Base-by-base conservation (phyloP, 2,329 filamentous ascomycete species). In the Cercospora janseana region DNA sequence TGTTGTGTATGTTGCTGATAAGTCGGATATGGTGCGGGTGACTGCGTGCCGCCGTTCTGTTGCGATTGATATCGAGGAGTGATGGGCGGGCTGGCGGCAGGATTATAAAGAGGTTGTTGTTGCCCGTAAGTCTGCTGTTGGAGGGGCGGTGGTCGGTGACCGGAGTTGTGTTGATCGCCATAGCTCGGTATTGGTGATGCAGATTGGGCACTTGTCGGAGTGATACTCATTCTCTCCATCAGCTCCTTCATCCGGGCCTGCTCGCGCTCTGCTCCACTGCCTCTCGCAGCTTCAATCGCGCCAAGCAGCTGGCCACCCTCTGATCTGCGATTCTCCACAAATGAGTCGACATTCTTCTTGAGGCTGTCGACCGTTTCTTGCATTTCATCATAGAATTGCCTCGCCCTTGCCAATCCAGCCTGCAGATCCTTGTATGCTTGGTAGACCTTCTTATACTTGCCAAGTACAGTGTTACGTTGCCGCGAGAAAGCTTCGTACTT, bases 161-260 rank as follows among this genome's bases (percentile, higher is more conserved):
- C 35, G 4, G 54, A 49, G 32, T 41, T 52, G 16, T 54, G 34
- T 13, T 57, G 57, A n/a, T 52, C 54, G 40, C 38, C 51, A 46
- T 49, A 55, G 31, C 64, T 68, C 27, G 60, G 55, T 6, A 61
- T 48, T 6, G 74, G 73, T 9, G 72, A 73, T 16, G 69, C 68
- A 4, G 71, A 72, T 24, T 70, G 66, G 31, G 51, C 53, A 4
- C 70, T 67, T 4, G 54, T 69, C 2, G 71, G 66, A 29, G 92
- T 88, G 72, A 96, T 86, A 1, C 90, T 91, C 83, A 97, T 92
- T 46, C 91, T 83, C 65, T 96, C 91, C 93, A 98, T 97, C 31
- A 98, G 75, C 32, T 87, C 87, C 50, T 88, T 83, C 49, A 98
- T 73, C 48, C 92, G 82, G 63, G 95, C 89, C 49, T 88, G 85